phyloP scores from a whole-genome alignment of 108 stramenopile species.

The Cyclotella baltica region DNA sequence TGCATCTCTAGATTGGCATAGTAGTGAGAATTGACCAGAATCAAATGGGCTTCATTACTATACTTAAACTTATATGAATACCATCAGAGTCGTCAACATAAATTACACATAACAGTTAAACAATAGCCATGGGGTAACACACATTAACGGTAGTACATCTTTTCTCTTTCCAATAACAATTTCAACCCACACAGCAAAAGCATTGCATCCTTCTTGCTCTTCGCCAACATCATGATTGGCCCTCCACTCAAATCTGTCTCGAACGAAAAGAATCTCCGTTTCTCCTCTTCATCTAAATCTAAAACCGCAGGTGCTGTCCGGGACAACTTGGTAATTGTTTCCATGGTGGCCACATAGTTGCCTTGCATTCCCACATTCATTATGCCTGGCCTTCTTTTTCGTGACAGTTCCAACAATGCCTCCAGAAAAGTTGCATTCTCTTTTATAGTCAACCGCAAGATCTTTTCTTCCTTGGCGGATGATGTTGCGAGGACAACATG shows the following conservation, averaged over 20 bases:
- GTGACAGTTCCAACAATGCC: slow-evolving; percentile 28
- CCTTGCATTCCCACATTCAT: slow-evolving; percentile 42
- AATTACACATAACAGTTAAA: too few relatives aligned
- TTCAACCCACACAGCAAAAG: slow-evolving; percentile 49
- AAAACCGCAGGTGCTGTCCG: slow-evolving; percentile 26
- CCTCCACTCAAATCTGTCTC: slow-evolving; percentile 48
- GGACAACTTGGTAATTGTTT: slow-evolving; percentile 42
- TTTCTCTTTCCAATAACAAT: slow-evolving; percentile 46
- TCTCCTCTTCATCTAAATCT: slow-evolving; percentile 47
- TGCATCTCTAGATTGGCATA: too few relatives aligned
- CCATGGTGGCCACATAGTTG: slow-evolving; percentile 38
- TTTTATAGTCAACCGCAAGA: slow-evolving; percentile 36
- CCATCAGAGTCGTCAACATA: too few relatives aligned
- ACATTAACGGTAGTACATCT: slow-evolving; percentile 1
- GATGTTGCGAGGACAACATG: slow-evolving; percentile 20
- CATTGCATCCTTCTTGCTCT: slow-evolving; percentile 49
- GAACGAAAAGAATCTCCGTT: slow-evolving; percentile 44
- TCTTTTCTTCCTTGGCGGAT: slow-evolving; percentile 30
- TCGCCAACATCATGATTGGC: slow-evolving; percentile 52
- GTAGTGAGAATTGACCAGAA: too few relatives aligned
- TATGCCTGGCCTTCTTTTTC: slow-evolving; percentile 42
- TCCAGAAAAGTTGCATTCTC: slow-evolving; percentile 12
- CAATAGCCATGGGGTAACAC: too few relatives aligned
- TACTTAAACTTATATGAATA: too few relatives aligned
- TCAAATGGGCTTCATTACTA: too few relatives aligned